Conservation (phyloP, 495 filamentous ascomycete genomes). For the Penicillium canariense region DNA sequence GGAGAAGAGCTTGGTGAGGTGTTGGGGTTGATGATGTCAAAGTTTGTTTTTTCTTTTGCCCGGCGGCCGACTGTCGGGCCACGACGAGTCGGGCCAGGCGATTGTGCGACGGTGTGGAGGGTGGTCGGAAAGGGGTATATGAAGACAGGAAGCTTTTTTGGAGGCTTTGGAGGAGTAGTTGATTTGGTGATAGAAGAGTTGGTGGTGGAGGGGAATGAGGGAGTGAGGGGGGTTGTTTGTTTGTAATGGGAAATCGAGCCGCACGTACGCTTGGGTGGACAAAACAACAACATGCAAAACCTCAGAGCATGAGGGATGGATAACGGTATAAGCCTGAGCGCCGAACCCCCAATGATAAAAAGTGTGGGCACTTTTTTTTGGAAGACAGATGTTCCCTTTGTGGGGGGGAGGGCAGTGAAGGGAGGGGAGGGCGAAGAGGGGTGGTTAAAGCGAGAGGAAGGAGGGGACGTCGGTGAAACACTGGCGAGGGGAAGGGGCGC, state of each 20-base stretch:
- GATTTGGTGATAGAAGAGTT: background rate
- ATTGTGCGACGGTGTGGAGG: conserved; percentile 7
- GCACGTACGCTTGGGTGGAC: conserved; percentile 44
- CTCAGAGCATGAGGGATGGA: conserved; percentile 41
- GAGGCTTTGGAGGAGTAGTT: background rate
- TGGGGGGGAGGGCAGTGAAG: conserved; percentile 11
- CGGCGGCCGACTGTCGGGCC: conserved; percentile 10
- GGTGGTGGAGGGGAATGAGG: conserved; percentile 16
- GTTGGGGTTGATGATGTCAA: conserved; percentile 6
- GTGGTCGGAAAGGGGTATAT: conserved; percentile 6
- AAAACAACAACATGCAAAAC: conserved; percentile 34
- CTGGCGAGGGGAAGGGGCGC: conserved; percentile 19
- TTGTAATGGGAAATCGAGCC: conserved; percentile 13
- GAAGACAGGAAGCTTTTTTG: background rate
- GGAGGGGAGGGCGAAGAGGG: conserved; percentile 28
- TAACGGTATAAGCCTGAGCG: conserved; percentile 25
- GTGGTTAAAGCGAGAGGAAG: conserved; percentile 28
- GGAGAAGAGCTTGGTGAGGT: background rate
- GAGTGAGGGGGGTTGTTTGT: conserved; percentile 18
- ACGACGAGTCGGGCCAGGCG: background rate
- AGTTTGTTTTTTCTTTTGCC: conserved; percentile 8
- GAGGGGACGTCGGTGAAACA: conserved; percentile 29
- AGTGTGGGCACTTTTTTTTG: conserved; percentile 27
- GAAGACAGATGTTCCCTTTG: conserved; percentile 15
- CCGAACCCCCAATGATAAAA: conserved; percentile 24